Percentiles rank a stretch among this genome's conserved stretches.
phyloP scores from a whole-genome alignment of 164 flowering plant genomes.

The Vitis riparia region DNA sequence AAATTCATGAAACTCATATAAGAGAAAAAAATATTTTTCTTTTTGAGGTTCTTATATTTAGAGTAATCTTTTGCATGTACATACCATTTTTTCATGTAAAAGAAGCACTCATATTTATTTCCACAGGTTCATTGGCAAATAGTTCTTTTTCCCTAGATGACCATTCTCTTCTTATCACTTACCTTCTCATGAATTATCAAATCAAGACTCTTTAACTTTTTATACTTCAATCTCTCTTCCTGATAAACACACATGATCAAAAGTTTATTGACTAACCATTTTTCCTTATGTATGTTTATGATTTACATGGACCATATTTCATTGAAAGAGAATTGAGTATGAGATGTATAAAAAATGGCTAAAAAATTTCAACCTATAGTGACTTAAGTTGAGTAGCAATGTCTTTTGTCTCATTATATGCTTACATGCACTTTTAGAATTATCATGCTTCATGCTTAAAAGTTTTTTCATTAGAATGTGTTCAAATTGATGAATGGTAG shows the following conservation, averaged over 20 bases:
- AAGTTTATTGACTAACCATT: constrained; percentile 6
- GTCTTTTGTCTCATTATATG: neutral
- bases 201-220: neutral
- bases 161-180: neutral
- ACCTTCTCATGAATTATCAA: neutral
- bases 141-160: too few species aligned
- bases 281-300: constrained; percentile 5
- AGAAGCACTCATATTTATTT: too few species aligned
- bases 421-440: neutral
- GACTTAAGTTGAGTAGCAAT: neutral
- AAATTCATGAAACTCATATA: too few species aligned
- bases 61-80: too few species aligned
- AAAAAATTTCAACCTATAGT: neutral
- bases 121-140: too few species aligned
- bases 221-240: neutral
- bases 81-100: too few species aligned
- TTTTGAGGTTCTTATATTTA: too few species aligned
- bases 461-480: neutral
- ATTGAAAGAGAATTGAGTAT: neutral
- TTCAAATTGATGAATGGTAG: too few species aligned
- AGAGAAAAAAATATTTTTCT: too few species aligned
- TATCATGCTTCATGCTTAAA: neutral
- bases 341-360: neutral
- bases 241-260: constrained; percentile 10
- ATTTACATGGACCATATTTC: constrained; percentile 8